Conservation (phyloP, 2,329 filamentous ascomycete species). For the Boeremia lycopersici region DNA sequence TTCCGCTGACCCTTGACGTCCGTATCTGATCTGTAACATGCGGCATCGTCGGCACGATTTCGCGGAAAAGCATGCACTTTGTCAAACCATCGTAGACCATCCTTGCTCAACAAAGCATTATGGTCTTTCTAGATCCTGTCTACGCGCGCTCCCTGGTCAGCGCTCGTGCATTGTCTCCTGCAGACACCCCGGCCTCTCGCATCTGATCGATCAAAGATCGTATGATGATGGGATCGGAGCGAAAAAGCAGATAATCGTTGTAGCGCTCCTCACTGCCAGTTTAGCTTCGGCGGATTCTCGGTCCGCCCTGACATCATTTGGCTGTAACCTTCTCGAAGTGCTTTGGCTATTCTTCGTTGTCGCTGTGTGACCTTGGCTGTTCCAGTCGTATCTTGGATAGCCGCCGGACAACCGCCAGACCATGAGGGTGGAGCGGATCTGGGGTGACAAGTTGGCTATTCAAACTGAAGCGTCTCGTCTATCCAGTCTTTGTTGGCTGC, state of each 20-base stretch:
- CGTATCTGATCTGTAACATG: not conserved
- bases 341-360: not conserved
- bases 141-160: not conserved
- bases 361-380: not conserved
- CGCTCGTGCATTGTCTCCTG: slow-evolving; percentile 8
- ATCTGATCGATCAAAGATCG: slow-evolving; percentile 5
- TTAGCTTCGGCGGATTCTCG: not conserved
- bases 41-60: not conserved
- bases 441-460: not conserved
- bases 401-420: too few relatives aligned
- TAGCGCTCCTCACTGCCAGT: not conserved
- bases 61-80: slow-evolving; percentile 10
- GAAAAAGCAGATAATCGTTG: slow-evolving; percentile 9
- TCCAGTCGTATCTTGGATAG: not conserved
- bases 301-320: not conserved
- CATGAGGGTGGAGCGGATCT: not conserved
- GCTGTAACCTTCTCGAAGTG: not conserved
- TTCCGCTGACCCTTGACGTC: not conserved
- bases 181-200: slow-evolving; percentile 1
- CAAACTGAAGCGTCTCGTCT: not conserved
- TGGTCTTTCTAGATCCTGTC: not conserved
- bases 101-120: not conserved
- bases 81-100: not conserved
- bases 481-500: not conserved
- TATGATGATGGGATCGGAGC: slow-evolving; percentile 6